Base-by-base conservation (phyloP, 2,329 filamentous ascomycete genomes). In the Penicillium aurantiogriseum region DNA sequence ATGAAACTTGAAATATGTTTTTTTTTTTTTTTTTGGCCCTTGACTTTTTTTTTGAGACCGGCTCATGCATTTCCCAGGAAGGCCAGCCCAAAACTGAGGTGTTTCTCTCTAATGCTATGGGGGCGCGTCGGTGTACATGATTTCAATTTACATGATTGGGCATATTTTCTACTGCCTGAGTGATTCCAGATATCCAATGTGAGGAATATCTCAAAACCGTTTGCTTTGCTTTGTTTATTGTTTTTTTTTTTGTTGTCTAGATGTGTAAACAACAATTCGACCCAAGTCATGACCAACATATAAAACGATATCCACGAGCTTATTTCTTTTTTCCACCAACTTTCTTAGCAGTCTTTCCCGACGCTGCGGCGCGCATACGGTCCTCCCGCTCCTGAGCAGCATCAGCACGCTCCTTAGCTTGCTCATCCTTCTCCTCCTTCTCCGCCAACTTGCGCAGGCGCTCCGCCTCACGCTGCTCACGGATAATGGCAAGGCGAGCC, bases 401-500 rank as follows among this genome's bases (percentile, higher is more conserved):
- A 29, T 71, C 72, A 33, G 67, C 70, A 55, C 72, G 70, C 62
- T 74, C 71, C 57, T 68, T 71, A 15, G 76, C 74, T 44, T 71
- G 63, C 51, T 74, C 77, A 4, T 76, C 77, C 57, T 71, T 74
- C 64, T 81, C 79, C 56, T 81, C 79, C 82, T 81, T 85, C 85
- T 88, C 85, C 2, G 85, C 93, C 79, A 90, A 85, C 81, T 93
- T 92, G 68, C 91, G 81, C 31, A 87, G 89, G 52, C 90, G 86
- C 70, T 96, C 93, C 21, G 88, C 88, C 69, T 90, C 92, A 62
- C 94, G 85, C 79, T 91, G 89, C 82, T 96, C 91, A 47, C 88
- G 86, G 65, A 99, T 91, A 58, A 93, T 73, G 74, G 81, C 86
- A 69, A 99, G 78, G 55, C 94, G 85, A 58, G 91, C 93, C 66